A percentile compares a stretch with the other conserved stretches of the same genome.
Evolutionary conservation across 192 early-diverging fungal genomes (phyloP).

Genomic region (Geranomyces michiganensis): DNA sequence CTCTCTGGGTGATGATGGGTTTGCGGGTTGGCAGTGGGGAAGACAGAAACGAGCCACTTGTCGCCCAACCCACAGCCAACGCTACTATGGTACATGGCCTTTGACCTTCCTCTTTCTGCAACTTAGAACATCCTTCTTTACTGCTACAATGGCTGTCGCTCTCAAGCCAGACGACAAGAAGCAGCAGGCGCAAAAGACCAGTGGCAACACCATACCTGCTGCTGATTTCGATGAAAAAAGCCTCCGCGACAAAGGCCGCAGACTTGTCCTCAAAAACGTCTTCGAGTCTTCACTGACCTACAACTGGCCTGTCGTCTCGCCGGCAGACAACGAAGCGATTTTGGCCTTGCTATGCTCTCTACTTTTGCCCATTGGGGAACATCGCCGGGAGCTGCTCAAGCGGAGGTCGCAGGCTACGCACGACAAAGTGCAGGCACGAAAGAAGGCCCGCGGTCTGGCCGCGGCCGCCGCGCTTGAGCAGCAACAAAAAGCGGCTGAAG

Average conservation of each 20-base stretch:
- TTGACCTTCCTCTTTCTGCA: too few relatives aligned
- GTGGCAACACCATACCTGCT: neutral
- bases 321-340: constrained; percentile 12
- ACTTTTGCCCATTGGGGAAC: constrained; percentile 10
- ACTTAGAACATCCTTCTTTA: too few relatives aligned
- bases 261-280: constrained; percentile 23
- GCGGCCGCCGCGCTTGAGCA: neutral
- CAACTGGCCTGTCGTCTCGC: constrained; percentile 22
- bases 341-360: constrained; percentile 13
- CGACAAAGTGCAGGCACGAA: neutral
- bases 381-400: neutral
- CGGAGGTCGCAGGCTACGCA: neutral
- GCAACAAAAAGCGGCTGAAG: neutral
- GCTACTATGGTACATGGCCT: too few relatives aligned
- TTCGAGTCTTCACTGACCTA: constrained; percentile 27
- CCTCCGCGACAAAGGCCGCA: constrained; percentile 13
- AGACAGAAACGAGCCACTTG: too few relatives aligned
- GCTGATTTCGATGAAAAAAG: constrained; percentile 1
- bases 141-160: too few relatives aligned
- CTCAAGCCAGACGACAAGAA: neutral
- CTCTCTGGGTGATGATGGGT: too few relatives aligned
- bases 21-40: too few relatives aligned
- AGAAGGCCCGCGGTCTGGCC: constrained; percentile 4
- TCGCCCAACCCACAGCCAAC: too few relatives aligned
- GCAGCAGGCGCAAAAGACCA: neutral